These are phyloP conservation scores for Gigaspora rosea DNA, from an alignment of 192 early-diverging fungal genomes.

Conservation along the genomic window DNA sequence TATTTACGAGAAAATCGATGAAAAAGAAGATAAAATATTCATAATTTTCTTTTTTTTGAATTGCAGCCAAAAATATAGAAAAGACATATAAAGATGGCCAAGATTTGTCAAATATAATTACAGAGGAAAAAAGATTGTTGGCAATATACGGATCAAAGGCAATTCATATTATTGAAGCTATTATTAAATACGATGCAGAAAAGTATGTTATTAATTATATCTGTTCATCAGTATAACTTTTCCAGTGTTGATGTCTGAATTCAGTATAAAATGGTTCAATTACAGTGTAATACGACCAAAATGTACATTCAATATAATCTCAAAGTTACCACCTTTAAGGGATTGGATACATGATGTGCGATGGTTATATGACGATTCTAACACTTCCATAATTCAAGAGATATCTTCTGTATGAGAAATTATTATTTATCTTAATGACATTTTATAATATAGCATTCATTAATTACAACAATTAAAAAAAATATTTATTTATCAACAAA, in stretches of 20 bases:
- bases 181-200: neutral
- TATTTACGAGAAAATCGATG: slow-evolving; percentile 29
- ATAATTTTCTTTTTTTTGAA: neutral
- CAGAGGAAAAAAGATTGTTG: slow-evolving; percentile 22
- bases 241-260: neutral
- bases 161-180: slow-evolving; percentile 38
- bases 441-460: neutral
- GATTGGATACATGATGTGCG: slow-evolving; percentile 83
- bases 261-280: neutral
- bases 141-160: slow-evolving; percentile 56
- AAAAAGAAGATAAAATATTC: neutral
- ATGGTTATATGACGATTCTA: slow-evolving; percentile 54
- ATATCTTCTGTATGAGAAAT: neutral
- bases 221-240: neutral
- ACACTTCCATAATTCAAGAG: neutral
- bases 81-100: neutral
- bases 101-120: neutral
- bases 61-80: neutral
- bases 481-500: neutral
- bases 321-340: slow-evolving; percentile 46
- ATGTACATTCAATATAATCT: slow-evolving; percentile 32
- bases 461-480: neutral
- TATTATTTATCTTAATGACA: neutral
- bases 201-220: neutral
- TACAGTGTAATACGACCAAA: neutral